Base-by-base conservation (phyloP, 495 filamentous ascomycete species). In the Tuber aestivum region DNA sequence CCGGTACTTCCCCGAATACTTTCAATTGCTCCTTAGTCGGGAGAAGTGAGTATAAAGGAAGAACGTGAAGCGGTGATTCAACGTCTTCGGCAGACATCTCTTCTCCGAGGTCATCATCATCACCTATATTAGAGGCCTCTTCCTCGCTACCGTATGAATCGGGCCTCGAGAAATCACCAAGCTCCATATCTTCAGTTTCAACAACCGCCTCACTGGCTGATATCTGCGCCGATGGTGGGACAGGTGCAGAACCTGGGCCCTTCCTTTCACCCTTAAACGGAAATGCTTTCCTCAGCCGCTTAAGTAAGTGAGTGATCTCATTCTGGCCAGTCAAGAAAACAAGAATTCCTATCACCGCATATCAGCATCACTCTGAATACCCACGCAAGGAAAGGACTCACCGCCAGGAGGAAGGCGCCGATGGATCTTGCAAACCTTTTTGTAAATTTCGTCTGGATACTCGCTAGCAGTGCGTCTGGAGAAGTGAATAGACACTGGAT, bases 291-390 rank as follows among this genome's bases (percentile, higher is more conserved):
- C 91, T 93, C 68, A 99, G 83, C 73, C 87, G 88, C 82, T 94
- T 95, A 70, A 91, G 89, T 9, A 99, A 86, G 37, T 89, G 87
- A 40, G 86, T 86, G 80, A 99, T 98, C 81, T 99, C 96, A 74
- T 92, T 92, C 81, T 97, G 93, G 16, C 96, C 94, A 18, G 96
- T 99, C 73, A 99, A 85, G 79, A 99, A 99, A 18, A 99, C 95
- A 71, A 99, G 89, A 84, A 99, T 93, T 40, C 92, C 93, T 80
- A 68, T 40, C 45, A 42, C 38, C 35, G 4, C 9, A 72, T 35
- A 70, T 80, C 41, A 80, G 78, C 70, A 70, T 70, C 1, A 41
- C 41, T 61, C 23, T 71, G 14, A 44, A 68, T 14, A 12, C 27
- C 27, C 12, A 8, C 12, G 27, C 12, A 72, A 18, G 1, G 71